Evolutionary conservation across 176 grass and related monocot species (phyloP).

Genomic region (Musa troglodytarum): DNA sequence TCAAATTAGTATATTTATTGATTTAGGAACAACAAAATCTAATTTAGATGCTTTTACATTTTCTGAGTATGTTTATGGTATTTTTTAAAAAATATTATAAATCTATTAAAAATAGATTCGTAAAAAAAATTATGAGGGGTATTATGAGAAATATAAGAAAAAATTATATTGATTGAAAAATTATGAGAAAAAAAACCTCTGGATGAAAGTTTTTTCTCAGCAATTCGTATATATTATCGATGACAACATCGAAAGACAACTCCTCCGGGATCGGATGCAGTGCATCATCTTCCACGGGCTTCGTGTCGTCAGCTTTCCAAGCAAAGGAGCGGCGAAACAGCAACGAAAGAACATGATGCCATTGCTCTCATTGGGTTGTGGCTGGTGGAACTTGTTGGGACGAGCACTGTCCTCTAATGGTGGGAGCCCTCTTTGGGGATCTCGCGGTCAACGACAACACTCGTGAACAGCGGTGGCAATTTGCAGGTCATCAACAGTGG

Average conservation of each 20-base stretch:
- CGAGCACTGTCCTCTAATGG: background rate
- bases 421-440: background rate
- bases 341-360: background rate
- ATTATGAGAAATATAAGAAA: too few species aligned
- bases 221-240: too few species aligned
- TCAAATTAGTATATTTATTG: too few species aligned
- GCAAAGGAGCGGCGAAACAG: background rate
- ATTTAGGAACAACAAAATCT: too few species aligned
- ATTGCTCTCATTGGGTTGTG: background rate
- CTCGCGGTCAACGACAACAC: background rate
- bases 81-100: too few species aligned
- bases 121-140: too few species aligned
- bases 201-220: too few species aligned
- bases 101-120: too few species aligned
- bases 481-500: background rate
- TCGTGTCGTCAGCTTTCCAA: background rate
- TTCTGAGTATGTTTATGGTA: too few species aligned
- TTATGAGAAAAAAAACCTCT: too few species aligned
- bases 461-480: background rate
- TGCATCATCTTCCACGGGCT: background rate
- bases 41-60: too few species aligned
- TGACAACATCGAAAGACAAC: background rate
- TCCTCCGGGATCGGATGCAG: constrained; percentile 1
- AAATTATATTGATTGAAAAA: too few species aligned
- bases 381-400: constrained; percentile 2